A percentile compares a stretch with the other conserved stretches of the same genome.
Evolutionary conservation across 164 flowering plant species (phyloP).

Genomic region (Chloranthus sessilifolius): DNA sequence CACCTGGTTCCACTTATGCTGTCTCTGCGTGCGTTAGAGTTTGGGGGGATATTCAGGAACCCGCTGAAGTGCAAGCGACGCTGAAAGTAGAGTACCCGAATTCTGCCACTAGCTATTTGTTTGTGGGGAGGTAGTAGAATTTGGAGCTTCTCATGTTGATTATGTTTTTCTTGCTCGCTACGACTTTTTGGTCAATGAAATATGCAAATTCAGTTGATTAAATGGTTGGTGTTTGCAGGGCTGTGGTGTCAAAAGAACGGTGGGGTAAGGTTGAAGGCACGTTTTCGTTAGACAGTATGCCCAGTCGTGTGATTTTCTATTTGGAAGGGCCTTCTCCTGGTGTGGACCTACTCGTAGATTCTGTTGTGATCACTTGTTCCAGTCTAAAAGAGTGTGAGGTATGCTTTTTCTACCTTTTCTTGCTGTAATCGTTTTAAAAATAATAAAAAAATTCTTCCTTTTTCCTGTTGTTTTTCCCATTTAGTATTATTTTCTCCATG

Average conservation of each 20-base stretch:
- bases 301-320: conserved; percentile 56
- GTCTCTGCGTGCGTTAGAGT: conserved; percentile 71
- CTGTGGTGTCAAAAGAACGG: conserved; percentile 33
- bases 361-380: conserved; percentile 43
- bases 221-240: conserved; percentile 30
- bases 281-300: conserved; percentile 53
- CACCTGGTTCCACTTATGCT: conserved; percentile 40
- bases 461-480: too few species aligned
- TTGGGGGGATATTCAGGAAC: conserved; percentile 43
- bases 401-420: conserved; percentile 7
- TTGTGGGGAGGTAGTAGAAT: conserved; percentile 54
- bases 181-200: not conserved
- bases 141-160: not conserved
- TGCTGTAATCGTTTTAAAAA: too few species aligned
- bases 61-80: conserved; percentile 61
- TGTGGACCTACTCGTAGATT: conserved; percentile 57
- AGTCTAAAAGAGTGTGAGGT: conserved; percentile 29
- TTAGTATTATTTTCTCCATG: too few species aligned
- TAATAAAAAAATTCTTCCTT: too few species aligned
- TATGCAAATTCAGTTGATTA: conserved; percentile 1
- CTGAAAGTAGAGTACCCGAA: conserved; percentile 48
- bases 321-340: conserved; percentile 89
- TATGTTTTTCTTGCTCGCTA: not conserved
- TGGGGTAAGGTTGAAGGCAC: conserved; percentile 79
- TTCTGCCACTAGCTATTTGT: conserved; percentile 39